phyloP scores from a whole-genome alignment of 1,139 yeast species.

The Geotrichum phurueaensis region DNA sequence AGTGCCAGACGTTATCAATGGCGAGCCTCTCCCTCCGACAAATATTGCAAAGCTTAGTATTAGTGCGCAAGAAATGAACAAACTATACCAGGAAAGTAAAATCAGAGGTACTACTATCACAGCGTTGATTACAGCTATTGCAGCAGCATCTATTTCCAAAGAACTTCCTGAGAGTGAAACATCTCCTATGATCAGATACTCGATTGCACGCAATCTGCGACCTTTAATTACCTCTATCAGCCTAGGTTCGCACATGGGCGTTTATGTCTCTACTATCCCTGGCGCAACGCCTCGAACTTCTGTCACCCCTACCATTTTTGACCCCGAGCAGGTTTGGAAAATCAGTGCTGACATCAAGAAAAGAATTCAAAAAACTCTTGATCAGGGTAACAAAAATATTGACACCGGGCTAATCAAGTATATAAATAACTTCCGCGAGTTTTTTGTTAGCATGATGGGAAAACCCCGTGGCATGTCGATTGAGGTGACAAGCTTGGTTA shows the following conservation, averaged over 20 bases:
- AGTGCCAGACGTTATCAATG: not conserved
- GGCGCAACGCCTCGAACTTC: not conserved
- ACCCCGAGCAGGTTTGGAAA: conserved; percentile 4
- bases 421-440: not conserved
- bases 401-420: conserved; percentile 14
- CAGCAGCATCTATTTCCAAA: not conserved
- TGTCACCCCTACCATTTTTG: not conserved
- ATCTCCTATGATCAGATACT: not conserved
- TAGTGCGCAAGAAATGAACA: not conserved
- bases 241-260: conserved; percentile 10
- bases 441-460: conserved; percentile 2
- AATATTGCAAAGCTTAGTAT: not conserved
- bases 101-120: conserved; percentile 1
- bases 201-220: conserved; percentile 16
- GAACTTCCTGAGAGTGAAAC: not conserved
- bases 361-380: not conserved
- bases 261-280: not conserved
- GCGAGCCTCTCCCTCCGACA: not conserved
- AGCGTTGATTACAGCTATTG: conserved; percentile 3
- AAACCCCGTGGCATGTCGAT: not conserved
- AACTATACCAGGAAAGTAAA: conserved; percentile 1
- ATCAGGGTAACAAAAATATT: conserved; percentile 1
- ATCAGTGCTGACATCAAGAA: not conserved
- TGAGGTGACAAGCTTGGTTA: conserved; percentile 11
- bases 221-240: not conserved